Evolutionary conservation across 2,329 filamentous ascomycete species (phyloP), one percentile per base, ranked within the genome.

Genomic region (Cladosporium cucumerinum): DNA sequence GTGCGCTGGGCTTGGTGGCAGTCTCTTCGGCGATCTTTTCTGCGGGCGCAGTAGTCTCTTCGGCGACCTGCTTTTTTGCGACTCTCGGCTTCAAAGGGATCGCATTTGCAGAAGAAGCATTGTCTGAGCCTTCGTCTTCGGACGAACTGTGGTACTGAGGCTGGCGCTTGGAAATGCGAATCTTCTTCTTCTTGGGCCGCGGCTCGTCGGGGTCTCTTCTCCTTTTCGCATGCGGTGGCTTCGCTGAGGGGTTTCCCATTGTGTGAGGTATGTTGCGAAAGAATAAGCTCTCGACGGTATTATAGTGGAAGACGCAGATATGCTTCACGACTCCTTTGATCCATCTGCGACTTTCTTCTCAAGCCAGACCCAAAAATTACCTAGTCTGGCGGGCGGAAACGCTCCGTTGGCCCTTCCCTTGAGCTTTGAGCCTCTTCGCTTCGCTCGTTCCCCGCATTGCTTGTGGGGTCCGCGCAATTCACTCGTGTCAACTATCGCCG

Each of bases 101-200:
- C 7, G 71, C 71, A 69, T 74, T 72, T 4, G 66, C 71, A 36
- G 71, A 69, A 48, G 67, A 65, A 23, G 66, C 68, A 28, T 57
- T 61, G 46, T 67, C 68, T 43, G 68, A 69, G 78, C 82, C 81
- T 57, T 81, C 78, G 64, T 86, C 84, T 52, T 87, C 85, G 65
- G 84, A 85, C 34, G 85, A 88, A 73, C 85, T 88, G 82, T 89
- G 84, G 78, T 90, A 89, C 39, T 62, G 60, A 65, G 81, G 78
- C 74, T 89, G 86, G 75, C 87, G 87, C 76, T 85, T 87, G 74
- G 86, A 82, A 71, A 86, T 86, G 75, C 85, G 86, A 54, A 79
- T 75, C 70, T 78, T 79, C 73, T 82, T 82, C 28, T 81, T 80
- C 71, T 83, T 83, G 54, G 82, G 83, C 61, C 82, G 80, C 76